phyloP scores from a whole-genome alignment of 441 rosid species.

The Lepidium campestre region DNA sequence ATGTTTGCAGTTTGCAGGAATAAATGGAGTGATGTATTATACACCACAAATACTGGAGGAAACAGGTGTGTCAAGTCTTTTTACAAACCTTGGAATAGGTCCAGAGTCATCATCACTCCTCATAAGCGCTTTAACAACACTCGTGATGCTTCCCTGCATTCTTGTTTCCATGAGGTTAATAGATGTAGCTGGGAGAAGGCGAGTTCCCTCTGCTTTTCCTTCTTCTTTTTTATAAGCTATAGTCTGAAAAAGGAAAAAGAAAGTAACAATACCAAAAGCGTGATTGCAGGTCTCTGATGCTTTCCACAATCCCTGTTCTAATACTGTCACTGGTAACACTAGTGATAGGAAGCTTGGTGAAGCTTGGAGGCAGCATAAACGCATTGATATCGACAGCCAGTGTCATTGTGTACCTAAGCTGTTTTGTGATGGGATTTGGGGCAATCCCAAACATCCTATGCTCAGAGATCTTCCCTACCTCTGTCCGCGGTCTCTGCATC shows the following conservation, averaged over 20 bases:
- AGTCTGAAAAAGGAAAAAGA: not conserved
- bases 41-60: constrained; percentile 51
- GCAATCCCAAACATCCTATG: constrained; percentile 48
- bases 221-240: not conserved
- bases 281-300: constrained; percentile 40
- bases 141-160: constrained; percentile 52
- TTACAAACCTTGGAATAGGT: constrained; percentile 35
- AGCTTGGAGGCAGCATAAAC: constrained; percentile 24
- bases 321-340: constrained; percentile 32
- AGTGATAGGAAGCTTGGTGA: constrained; percentile 32
- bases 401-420: constrained; percentile 40
- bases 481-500: constrained; percentile 64
- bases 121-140: constrained; percentile 40
- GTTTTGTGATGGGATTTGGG: constrained; percentile 59
- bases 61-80: constrained; percentile 45
- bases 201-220: not conserved
- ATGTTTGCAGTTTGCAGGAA: constrained; percentile 45
- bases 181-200: constrained; percentile 55
- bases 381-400: constrained; percentile 37
- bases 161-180: constrained; percentile 47
- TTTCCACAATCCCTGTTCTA: constrained; percentile 44
- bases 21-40: constrained; percentile 52
- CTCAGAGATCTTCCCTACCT: constrained; percentile 56
- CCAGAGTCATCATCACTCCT: constrained; percentile 45
- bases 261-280: not conserved